Base-by-base conservation (phyloP, 345 rosid species). In the Aquilaria malaccensis region DNA sequence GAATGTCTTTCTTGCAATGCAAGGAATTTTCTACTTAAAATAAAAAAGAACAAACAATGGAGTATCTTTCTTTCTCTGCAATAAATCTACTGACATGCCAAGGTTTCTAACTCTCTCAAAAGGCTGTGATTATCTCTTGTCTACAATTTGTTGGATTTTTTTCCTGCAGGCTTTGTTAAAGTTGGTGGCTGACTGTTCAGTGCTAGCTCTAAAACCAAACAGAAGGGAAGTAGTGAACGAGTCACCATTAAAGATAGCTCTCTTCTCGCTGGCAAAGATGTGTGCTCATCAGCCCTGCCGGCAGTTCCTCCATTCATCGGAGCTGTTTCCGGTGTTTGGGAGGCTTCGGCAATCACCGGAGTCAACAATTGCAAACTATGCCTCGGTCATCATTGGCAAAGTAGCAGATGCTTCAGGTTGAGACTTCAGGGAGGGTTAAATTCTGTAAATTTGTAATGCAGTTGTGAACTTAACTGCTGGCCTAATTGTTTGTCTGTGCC, bases 261-360 rank as follows among this genome's bases (percentile, higher is more conserved):
- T 94, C 11, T 90, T 94, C 75, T 94, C 99, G 48, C 60, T 94
- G 73, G 96, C 89, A 11, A 94, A 94, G 81, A 90, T 94, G 97
- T 86, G 96, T 65, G 70, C 83, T 9, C 87, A 94, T 71, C 77
- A 69, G 51, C 83, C 87, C 22, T 94, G 99, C 83, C 74, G 87
- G 58, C 82, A 77, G 47, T 82, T 82, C 64, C 84, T 88, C 13
- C 80, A 80, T 32, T 79, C 93, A 29, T 88, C 97, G 0, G 97
- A 88, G 76, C 77, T 90, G 65, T 81, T 82, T 66, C 83, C 85
- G 0, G 89, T 85, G 67, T 82, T 94, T 0, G 85, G 81, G 45
- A 76, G 83, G 75, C 95, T 95, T 32, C 79, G 86, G 45, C 97
- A 91, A 41, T 95, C 96, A 31, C 93, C 96, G 9, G 99, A 91